phyloP scores from a whole-genome alignment of 2,329 filamentous ascomycete genomes.

The Neurospora crassa region DNA sequence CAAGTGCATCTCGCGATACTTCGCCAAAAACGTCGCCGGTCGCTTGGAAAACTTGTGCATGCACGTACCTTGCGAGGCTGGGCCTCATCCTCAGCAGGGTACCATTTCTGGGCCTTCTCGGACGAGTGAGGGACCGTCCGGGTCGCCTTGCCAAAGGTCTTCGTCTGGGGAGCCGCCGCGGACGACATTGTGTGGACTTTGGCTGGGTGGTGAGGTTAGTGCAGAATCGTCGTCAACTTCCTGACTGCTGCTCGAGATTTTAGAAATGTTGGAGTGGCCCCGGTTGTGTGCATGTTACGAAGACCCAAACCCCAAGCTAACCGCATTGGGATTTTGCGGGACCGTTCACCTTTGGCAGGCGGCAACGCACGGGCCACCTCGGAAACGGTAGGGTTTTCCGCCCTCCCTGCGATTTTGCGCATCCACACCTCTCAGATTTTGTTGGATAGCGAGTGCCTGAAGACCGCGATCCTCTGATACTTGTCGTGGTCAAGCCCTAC shows the following conservation, averaged over 20 bases:
- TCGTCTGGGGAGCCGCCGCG: slow-evolving; percentile 63
- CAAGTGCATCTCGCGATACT: slow-evolving; percentile 5
- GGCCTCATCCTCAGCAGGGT: slow-evolving; percentile 86
- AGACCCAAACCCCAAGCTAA: slow-evolving; percentile 21
- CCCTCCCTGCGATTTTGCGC: slow-evolving; percentile 19
- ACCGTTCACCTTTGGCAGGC: slow-evolving; percentile 5
- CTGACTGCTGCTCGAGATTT: slow-evolving; percentile 20
- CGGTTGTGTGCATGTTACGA: slow-evolving; percentile 20
- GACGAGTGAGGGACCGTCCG: slow-evolving; percentile 77
- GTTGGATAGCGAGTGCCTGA: slow-evolving; percentile 15
- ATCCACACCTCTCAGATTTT: slow-evolving; percentile 21
- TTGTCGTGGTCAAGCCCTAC: slow-evolving; percentile 19
- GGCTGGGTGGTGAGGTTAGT: slow-evolving; percentile 22
- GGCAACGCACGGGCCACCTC: slow-evolving; percentile 14
- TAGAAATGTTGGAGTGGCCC: slow-evolving; percentile 16
- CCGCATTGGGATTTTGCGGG: slow-evolving; percentile 15
- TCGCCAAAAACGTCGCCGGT: not conserved
- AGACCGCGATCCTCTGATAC: slow-evolving; percentile 16
- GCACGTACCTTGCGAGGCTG: slow-evolving; percentile 87
- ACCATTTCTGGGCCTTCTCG: slow-evolving; percentile 98
- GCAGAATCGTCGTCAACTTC: slow-evolving; percentile 20
- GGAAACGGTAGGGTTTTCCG: slow-evolving; percentile 20
- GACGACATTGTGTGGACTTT: slow-evolving; percentile 56
- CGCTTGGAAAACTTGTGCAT: slow-evolving; percentile 17
- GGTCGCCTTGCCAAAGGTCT: slow-evolving; percentile 97